Conservation (phyloP, 768 basidiomycete genomes). For the Lactarius trivialis region DNA sequence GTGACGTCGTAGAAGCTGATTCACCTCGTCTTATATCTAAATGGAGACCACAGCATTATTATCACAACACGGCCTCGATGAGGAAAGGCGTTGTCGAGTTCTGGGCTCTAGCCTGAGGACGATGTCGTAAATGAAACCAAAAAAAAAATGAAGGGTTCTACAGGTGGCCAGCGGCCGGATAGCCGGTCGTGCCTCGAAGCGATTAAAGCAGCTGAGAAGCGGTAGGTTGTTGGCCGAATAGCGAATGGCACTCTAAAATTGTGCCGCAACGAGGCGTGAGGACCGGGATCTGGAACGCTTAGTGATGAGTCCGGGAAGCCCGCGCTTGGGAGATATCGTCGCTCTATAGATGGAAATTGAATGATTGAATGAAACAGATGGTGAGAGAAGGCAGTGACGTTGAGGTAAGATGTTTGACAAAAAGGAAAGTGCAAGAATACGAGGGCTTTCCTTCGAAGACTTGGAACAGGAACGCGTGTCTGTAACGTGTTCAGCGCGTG, state of each 20-base stretch:
- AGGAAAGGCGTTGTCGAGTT: constrained; percentile 10
- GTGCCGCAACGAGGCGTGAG: constrained; percentile 14
- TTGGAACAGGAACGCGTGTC: constrained; percentile 8
- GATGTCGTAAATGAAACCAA: constrained; percentile 16
- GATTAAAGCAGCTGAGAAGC: background rate
- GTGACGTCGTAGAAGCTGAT: constrained; percentile 2
- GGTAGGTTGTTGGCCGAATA: constrained; percentile 6
- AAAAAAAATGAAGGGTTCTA: constrained; percentile 11
- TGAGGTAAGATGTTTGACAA: constrained; percentile 12
- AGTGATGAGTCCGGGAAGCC: constrained; percentile 14
- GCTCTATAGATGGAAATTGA: background rate
- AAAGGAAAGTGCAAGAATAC: background rate
- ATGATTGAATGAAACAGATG: constrained; percentile 2
- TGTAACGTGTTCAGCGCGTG: constrained; percentile 21
- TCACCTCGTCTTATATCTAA: constrained; percentile 13
- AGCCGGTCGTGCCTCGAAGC: constrained; percentile 15
- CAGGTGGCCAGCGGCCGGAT: constrained; percentile 7
- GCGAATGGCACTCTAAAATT: constrained; percentile 19
- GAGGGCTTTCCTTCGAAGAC: background rate
- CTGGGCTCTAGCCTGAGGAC: constrained; percentile 10
- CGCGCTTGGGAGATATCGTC: constrained; percentile 5
- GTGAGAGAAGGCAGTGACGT: constrained; percentile 6
- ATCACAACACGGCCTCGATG: constrained; percentile 3
- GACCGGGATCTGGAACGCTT: constrained; percentile 17
- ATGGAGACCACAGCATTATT: background rate